Percentiles rank a stretch among this genome's conserved stretches.
Conservation (phyloP, 768 basidiomycete species). For the Boletus rubescentipes region DNA sequence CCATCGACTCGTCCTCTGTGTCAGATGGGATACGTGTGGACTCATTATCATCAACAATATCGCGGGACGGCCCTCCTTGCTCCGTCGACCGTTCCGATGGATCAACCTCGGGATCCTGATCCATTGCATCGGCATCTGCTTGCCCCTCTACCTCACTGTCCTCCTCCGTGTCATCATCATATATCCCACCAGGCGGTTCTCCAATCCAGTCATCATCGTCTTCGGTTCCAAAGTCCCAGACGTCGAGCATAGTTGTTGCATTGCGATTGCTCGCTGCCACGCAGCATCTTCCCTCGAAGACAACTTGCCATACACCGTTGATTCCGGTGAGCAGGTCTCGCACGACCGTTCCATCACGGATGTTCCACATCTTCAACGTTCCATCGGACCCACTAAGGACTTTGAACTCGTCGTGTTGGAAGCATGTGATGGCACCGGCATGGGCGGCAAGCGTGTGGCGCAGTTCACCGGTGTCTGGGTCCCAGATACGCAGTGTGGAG, state of each 20-base stretch:
- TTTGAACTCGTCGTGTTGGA: conserved; percentile 98
- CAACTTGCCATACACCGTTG: conserved; percentile 96
- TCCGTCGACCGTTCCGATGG: conserved; percentile 33
- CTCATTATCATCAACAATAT: conserved; percentile 27
- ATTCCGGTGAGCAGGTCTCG: conserved; percentile 89
- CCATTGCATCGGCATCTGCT: conserved; percentile 70
- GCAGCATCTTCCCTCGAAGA: conserved; percentile 91
- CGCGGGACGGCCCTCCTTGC: conserved; percentile 27
- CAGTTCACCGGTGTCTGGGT: conserved; percentile 79
- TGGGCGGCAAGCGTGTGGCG: conserved; percentile 85
- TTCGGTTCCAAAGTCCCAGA: conserved; percentile 86
- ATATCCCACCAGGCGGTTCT: conserved; percentile 71
- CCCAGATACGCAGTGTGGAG: conserved; percentile 93
- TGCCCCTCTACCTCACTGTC: conserved; percentile 49
- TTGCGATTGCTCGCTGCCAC: conserved; percentile 89
- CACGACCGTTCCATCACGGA: conserved; percentile 80
- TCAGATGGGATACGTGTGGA: conserved; percentile 26
- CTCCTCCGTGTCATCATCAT: conserved; percentile 62
- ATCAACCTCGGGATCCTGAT: conserved; percentile 51
- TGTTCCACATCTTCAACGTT: conserved; percentile 97
- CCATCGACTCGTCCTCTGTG: conserved; percentile 35
- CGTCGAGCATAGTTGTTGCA: conserved; percentile 77
- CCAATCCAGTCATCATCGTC: conserved; percentile 79
- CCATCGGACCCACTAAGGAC: conserved; percentile 95
- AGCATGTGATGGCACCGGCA: conserved; percentile 98